Evolutionary conservation across 768 basidiomycete species (phyloP).

Genomic region (Lactarius trivialis): DNA sequence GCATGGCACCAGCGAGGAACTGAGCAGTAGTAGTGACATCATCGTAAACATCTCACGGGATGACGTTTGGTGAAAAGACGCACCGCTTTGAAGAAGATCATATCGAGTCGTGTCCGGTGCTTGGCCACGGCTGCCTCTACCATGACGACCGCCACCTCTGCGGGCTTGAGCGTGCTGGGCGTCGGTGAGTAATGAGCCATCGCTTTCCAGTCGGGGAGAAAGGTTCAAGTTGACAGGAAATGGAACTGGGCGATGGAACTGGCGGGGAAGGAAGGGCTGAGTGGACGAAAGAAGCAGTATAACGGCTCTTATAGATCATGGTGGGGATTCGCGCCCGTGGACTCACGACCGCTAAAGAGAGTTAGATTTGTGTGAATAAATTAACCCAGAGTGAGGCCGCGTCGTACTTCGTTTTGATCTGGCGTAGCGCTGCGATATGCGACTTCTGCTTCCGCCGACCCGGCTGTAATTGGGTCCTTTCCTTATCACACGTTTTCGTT

Average conservation of each 20-base stretch:
- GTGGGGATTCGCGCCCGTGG: background rate
- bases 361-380: background rate
- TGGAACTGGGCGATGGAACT: background rate
- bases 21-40: slow-evolving; percentile 24
- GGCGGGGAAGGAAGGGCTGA: background rate
- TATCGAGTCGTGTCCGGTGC: slow-evolving; percentile 55
- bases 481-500: too few relatives aligned
- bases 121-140: slow-evolving; percentile 53
- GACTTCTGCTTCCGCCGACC: too few relatives aligned
- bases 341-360: background rate
- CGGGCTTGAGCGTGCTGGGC: slow-evolving; percentile 49
- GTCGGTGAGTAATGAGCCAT: slow-evolving; percentile 33
- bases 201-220: background rate
- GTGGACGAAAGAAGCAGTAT: background rate
- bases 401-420: background rate
- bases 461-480: too few relatives aligned
- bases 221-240: background rate
- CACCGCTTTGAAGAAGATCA: slow-evolving; percentile 64
- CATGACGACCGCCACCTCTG: slow-evolving; percentile 50
- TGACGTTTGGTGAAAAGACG: slow-evolving; percentile 24
- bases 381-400: too few relatives aligned
- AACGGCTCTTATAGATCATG: background rate
- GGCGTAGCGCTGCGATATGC: too few relatives aligned
- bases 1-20: slow-evolving; percentile 64
- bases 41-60: background rate